Conservation (phyloP, 306 rosid genomes). For the Dalbergia oliveri region DNA sequence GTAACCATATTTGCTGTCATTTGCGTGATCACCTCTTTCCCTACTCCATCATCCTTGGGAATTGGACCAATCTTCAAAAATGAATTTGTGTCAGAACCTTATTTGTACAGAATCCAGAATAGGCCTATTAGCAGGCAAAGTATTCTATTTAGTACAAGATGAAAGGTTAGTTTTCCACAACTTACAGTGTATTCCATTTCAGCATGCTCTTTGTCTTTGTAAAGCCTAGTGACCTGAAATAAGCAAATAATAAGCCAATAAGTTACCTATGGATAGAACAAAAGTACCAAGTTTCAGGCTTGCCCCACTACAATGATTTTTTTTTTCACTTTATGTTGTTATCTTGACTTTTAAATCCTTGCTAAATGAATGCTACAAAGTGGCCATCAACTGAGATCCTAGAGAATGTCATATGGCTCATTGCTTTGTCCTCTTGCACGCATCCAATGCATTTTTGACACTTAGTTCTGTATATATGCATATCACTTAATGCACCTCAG, state of each 20-base stretch:
- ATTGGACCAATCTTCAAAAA: conserved; percentile 87
- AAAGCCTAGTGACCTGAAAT: conserved; percentile 79
- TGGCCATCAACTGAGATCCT: too few relatives aligned
- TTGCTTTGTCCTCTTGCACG: too few relatives aligned
- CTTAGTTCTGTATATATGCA: not conserved
- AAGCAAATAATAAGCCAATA: conserved; percentile 23
- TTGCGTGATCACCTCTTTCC: conserved; percentile 85
- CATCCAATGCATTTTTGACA: not conserved
- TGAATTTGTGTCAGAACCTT: conserved; percentile 48
- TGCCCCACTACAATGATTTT: not conserved
- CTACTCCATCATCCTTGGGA: conserved; percentile 77
- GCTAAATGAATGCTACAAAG: too few relatives aligned
- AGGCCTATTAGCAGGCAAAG: not conserved
- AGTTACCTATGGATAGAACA: not conserved
- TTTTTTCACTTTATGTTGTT: too few relatives aligned
- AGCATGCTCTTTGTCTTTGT: conserved; percentile 85
- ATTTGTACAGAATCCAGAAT: conserved; percentile 4
- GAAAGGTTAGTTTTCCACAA: conserved; percentile 22
- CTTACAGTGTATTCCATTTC: conserved; percentile 94
- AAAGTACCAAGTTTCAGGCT: conserved; percentile 7
- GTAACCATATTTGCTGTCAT: conserved; percentile 83
- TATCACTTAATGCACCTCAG: not conserved
- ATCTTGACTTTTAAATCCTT: too few relatives aligned
- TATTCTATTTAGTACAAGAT: not conserved
- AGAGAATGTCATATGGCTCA: too few relatives aligned